Base-by-base conservation (phyloP, 169 alveolate species). In the Eimeria falciformis region DNA sequence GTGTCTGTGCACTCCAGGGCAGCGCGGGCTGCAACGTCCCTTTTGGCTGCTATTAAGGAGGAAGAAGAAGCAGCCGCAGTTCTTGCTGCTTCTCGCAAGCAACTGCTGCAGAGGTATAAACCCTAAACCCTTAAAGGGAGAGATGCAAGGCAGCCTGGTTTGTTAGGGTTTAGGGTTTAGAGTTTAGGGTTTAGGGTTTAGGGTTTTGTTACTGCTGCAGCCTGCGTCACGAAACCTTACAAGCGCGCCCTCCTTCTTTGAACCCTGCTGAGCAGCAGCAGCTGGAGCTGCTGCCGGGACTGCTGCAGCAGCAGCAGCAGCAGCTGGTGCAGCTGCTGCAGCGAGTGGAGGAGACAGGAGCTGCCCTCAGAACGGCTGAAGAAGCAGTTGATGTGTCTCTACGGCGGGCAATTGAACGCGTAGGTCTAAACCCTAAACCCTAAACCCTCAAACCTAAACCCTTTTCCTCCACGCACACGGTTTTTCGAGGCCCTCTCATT, bases 311-410 rank as follows among this genome's bases (percentile, higher is more conserved):
- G 73, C 73, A 62, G 73, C 73, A 62, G 25, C 33, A 62, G 25
- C 73, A 18, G 73, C 73, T 62, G 73, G 37, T 62, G 73, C 73
- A 62, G 73, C 73, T 62, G 17, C 73, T 62, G 25, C 73, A n/a
- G 33, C 73, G 73, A 18, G 73, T 62, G 17, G 73, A 62, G n/a
- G 73, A 62, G 73, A 62, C 73, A 18, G 29, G 5, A 18, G 73
- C 37, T 18, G 17, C 73, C 37, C 6, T 62, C 37, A 62, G 73
- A n/a, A 62, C 12, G 29, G 73, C 73, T 6, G 73, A 62, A 62
- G 33, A 62, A 62, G 33, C 7, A 14, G 33, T 62, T 14, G 73
- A 62, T 9, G 73, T 62, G 37, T 62, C 73, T 14, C 25, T 62
- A 29, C n/a, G n/a, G 7, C 12, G 73, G n/a, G 73, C 73, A 14